Evolutionary conservation across 805 yeast genomes (phyloP), one percentile per base, ranked within the genome.

Genomic region (Dipodascus albidus): DNA sequence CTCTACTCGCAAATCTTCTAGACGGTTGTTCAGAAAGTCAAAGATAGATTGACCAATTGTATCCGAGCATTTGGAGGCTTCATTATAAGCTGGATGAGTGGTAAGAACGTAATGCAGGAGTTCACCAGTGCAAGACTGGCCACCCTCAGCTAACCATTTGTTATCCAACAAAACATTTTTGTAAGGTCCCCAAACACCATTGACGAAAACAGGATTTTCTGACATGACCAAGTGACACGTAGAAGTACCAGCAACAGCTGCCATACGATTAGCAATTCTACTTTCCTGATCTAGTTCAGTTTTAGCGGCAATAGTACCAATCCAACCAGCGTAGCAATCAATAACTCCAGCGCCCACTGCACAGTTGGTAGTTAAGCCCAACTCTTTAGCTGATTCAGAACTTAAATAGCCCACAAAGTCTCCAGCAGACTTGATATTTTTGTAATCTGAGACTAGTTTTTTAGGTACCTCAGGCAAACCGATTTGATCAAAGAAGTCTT

Each of bases 171-270:
- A 77, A 3, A 87, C 96, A 68, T 90, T 96, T 63, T 89, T 78
- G 70, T 93, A 93, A 1, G 99, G 99, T 14, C 99, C 99, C 99
- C 99, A 93, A 33, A 93, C 96, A 56, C 99, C 99, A 48, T 87
- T 81, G 8, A 91, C 98, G 66, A 91, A 90, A 48, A 88, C 80
- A 0, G 96, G 85, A 27, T 87, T 83, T 56, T 79, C 77, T 24
- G 95, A 84, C 76, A 91, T 76, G 54, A 87, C 89, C 61, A 93
- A 82, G 68, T 93, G 98, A 66, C 99, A 93, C 0, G 99, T 93
- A 1, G 97, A 89, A 3, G 99, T 93, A 56, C 99, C 99, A 0
- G 99, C 98, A 20, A 93, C 97, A 1, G 97, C 96, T 15, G 99
- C 98, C 59, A 93, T 75, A 61, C 97, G 79, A 19, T 38, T 38